Evolutionary conservation across 1,284 basidiomycete genomes (phyloP).

Genomic region (Cutaneotrichosporon cutaneum): DNA sequence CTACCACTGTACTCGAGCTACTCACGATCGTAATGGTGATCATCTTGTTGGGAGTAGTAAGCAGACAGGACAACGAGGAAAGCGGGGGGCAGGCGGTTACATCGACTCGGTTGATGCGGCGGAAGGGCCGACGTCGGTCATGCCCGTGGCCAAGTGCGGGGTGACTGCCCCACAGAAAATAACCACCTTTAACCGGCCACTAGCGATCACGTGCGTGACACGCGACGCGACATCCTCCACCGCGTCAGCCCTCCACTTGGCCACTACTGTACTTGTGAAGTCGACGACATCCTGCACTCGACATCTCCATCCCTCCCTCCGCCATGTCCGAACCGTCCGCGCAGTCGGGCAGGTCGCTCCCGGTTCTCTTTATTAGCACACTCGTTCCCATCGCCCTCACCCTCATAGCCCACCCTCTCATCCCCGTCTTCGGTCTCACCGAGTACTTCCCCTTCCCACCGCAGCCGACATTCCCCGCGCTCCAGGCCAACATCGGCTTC

Average conservation of each 20-base stretch:
- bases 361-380: slow-evolving; percentile 36
- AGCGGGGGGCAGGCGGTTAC: no score
- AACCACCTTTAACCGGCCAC: no score
- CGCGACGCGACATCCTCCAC: neutral
- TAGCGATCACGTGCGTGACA: neutral
- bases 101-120: neutral
- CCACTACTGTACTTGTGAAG: no score
- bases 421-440: slow-evolving; percentile 36
- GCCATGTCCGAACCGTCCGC: neutral
- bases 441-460: slow-evolving; percentile 36
- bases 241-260: neutral
- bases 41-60: slow-evolving; percentile 30
- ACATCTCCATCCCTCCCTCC: neutral
- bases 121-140: no score
- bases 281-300: neutral
- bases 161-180: neutral
- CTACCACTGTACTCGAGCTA: neutral
- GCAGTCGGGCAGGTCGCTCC: slow-evolving; percentile 32
- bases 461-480: slow-evolving; percentile 46
- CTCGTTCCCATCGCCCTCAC: slow-evolving; percentile 41
- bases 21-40: slow-evolving; percentile 54
- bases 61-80: no score
- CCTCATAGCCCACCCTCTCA: slow-evolving; percentile 43
- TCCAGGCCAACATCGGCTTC: slow-evolving; percentile 69
- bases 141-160: neutral